Conservation (phyloP, 805 yeast species). For the Starmerella stigmatis region DNA sequence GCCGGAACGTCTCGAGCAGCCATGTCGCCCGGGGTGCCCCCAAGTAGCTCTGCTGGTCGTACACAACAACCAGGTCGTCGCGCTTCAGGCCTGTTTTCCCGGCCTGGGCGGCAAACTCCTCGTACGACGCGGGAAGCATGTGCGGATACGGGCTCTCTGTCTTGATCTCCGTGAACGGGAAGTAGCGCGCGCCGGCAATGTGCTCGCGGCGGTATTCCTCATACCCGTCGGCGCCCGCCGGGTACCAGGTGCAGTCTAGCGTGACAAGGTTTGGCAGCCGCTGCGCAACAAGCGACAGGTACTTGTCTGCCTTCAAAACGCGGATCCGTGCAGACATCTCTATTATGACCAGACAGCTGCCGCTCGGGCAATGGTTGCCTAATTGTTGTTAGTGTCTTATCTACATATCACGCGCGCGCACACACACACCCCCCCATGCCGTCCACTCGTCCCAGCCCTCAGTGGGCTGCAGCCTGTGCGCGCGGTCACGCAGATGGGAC, state of each 20-base stretch:
- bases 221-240: slow-evolving; percentile 53
- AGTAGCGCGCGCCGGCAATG: slow-evolving; percentile 55
- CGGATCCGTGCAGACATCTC: slow-evolving; percentile 18
- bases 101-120: slow-evolving; percentile 43
- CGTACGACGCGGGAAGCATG: slow-evolving; percentile 60
- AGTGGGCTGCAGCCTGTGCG: too few species aligned
- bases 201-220: slow-evolving; percentile 49
- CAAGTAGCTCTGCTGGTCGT: slow-evolving; percentile 77
- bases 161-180: slow-evolving; percentile 65
- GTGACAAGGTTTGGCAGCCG: slow-evolving; percentile 36
- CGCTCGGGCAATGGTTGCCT: too few species aligned
- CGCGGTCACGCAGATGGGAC: too few species aligned
- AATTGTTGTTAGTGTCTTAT: too few species aligned
- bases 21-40: slow-evolving; percentile 88
- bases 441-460: too few species aligned
- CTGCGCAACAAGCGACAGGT: slow-evolving; percentile 12
- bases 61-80: slow-evolving; percentile 59
- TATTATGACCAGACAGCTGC: too few species aligned
- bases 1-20: slow-evolving; percentile 77
- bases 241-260: slow-evolving; percentile 84
- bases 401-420: too few species aligned
- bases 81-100: slow-evolving; percentile 27
- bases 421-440: too few species aligned
- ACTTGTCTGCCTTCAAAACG: slow-evolving; percentile 18
- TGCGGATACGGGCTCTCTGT: slow-evolving; percentile 71